A percentile compares a stretch with the other conserved stretches of the same genome.
These are phyloP conservation scores for Sporisorium reilianum DNA, from an alignment of 1,284 basidiomycete species.

Conservation along the genomic window DNA sequence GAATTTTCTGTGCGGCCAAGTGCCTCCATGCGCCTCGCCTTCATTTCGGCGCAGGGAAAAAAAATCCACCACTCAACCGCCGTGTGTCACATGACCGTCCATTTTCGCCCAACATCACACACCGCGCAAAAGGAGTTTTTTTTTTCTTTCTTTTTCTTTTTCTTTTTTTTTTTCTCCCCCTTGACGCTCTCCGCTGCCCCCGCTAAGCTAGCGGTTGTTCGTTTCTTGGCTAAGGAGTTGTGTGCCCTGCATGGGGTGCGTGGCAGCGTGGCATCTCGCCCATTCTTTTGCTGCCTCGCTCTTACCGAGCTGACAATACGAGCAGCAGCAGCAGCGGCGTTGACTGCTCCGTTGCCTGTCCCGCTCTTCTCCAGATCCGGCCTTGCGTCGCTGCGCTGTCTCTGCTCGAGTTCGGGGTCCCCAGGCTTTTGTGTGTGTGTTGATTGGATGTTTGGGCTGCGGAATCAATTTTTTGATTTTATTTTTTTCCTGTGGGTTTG, in stretches of 20 bases:
- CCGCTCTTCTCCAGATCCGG: constrained; percentile 38
- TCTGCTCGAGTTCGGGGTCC: constrained; percentile 22
- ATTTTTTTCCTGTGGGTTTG: neutral
- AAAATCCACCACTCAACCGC: neutral
- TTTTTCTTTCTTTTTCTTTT: neutral
- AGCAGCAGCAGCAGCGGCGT: neutral
- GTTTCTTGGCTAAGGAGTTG: neutral
- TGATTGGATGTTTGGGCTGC: constrained; percentile 31
- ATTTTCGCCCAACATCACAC: too few relatives aligned
- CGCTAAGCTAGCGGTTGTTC: neutral
- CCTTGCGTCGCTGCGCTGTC: neutral
- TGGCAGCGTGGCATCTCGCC: neutral
- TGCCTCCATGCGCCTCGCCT: neutral
- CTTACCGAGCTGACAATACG: neutral
- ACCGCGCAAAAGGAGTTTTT: neutral
- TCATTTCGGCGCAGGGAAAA: neutral
- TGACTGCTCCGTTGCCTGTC: neutral
- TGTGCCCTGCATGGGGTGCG: neutral
- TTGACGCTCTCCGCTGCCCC: neutral
- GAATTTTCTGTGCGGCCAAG: neutral
- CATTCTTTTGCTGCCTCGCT: neutral
- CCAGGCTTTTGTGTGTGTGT: constrained; percentile 21
- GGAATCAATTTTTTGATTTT: neutral
- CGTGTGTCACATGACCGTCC: neutral
- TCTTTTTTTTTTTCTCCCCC: neutral